Percentiles rank a stretch among this genome's conserved stretches.
These are phyloP conservation scores for Exophiala dermatitidis DNA, from an alignment of 2,329 filamentous ascomycete species.

Conservation along the genomic window DNA sequence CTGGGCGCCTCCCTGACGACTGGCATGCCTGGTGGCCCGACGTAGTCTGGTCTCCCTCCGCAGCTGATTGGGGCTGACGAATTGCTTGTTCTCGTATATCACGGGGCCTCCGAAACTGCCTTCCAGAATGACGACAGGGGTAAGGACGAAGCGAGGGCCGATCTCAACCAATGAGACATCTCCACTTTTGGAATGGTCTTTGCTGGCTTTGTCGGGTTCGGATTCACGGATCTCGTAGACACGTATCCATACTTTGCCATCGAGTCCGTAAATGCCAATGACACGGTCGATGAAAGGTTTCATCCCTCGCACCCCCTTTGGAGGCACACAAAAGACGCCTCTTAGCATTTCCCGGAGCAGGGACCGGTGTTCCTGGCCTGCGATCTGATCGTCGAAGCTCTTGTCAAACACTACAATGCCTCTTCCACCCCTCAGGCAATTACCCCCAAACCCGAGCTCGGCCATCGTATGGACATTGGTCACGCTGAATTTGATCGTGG, in stretches of 20 bases:
- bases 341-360: conserved; percentile 76
- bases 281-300: conserved; percentile 97
- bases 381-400: conserved; percentile 70
- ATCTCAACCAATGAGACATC: conserved; percentile 85
- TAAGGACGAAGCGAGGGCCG: conserved; percentile 84
- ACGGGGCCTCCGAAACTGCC: conserved; percentile 92
- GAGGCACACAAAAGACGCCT: conserved; percentile 87
- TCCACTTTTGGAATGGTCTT: conserved; percentile 25
- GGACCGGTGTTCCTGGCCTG: conserved; percentile 39
- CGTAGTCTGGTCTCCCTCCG: conserved; percentile 68
- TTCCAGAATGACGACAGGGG: conserved; percentile 90
- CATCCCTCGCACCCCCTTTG: conserved; percentile 69
- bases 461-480: conserved; percentile 83
- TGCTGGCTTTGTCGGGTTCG: conserved; percentile 39
- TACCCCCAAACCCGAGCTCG: conserved; percentile 92
- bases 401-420: conserved; percentile 88
- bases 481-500: conserved; percentile 53
- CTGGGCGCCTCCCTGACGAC: conserved; percentile 64
- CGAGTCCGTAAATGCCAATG: conserved; percentile 82
- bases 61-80: conserved; percentile 92
- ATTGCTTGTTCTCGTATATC: conserved; percentile 97
- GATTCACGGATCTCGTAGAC: conserved; percentile 84
- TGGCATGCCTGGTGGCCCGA: conserved; percentile 71
- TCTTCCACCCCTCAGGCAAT: conserved; percentile 88
- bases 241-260: conserved; percentile 92